These are phyloP conservation scores for Cyclospora cayetanensis DNA, from an alignment of 169 alveolate species.

Conservation along the genomic window DNA sequence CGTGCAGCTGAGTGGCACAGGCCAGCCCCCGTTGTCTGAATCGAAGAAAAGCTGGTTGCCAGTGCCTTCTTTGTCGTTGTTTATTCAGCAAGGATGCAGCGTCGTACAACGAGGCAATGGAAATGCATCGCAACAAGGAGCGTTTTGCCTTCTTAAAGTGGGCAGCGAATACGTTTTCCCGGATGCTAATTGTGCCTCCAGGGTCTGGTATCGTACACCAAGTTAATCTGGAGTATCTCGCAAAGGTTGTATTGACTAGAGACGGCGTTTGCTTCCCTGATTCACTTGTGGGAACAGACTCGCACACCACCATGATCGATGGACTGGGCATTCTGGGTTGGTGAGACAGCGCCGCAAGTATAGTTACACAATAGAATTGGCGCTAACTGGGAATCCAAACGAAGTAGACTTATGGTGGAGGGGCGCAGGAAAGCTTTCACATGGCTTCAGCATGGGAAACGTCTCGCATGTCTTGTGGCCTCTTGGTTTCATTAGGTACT, in stretches of 20 bases:
- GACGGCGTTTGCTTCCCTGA: constrained; percentile 69
- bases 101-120: constrained; percentile 92
- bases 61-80: not conserved
- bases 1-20: not conserved
- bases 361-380: no score
- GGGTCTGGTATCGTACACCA: constrained; percentile 98
- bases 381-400: no score
- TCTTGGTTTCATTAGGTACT: no score
- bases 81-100: constrained; percentile 83
- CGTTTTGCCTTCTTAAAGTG: constrained; percentile 95
- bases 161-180: constrained; percentile 96
- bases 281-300: constrained; percentile 94
- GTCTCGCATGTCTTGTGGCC: no score
- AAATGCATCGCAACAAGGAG: constrained; percentile 92
- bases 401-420: no score
- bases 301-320: constrained; percentile 98
- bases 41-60: not conserved
- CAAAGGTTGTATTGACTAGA: constrained; percentile 82
- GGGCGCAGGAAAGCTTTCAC: no score
- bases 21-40: not conserved
- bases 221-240: constrained; percentile 90
- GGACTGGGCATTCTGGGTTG: constrained; percentile 95
- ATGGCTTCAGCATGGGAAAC: no score
- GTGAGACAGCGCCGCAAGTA: constrained; percentile 60
- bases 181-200: constrained; percentile 96